A percentile compares a stretch with the other conserved stretches of the same genome.
Conservation (phyloP, 306 rosid genomes). For the Astragalus glycyphyllos region DNA sequence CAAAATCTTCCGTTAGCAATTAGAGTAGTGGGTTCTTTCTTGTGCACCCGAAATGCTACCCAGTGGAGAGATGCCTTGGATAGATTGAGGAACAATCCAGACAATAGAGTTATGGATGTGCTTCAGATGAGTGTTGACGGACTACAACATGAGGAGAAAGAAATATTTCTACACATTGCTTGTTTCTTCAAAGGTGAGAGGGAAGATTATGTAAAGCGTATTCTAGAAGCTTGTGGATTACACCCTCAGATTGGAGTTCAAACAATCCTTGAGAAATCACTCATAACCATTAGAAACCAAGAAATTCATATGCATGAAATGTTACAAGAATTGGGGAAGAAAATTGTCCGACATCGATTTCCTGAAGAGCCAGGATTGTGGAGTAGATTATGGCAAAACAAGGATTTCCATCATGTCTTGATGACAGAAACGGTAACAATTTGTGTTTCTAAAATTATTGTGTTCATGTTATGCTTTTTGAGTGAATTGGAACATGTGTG, state of each 20-base stretch:
- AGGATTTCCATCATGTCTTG: background rate
- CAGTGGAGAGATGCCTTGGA: conserved; percentile 37
- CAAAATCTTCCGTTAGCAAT: conserved; percentile 15
- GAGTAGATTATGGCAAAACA: conserved; percentile 34
- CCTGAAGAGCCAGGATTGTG: background rate
- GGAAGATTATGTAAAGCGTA: conserved; percentile 15
- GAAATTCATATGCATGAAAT: conserved; percentile 39
- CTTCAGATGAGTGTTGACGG: conserved; percentile 36
- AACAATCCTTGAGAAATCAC: conserved; percentile 7
- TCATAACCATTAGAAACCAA: conserved; percentile 4
- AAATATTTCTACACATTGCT: conserved; percentile 38
- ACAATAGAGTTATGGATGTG: conserved; percentile 13
- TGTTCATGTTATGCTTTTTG: too few relatives aligned
- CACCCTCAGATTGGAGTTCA: conserved; percentile 7
- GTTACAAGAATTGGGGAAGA: conserved; percentile 29
- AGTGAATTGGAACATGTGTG: too few relatives aligned
- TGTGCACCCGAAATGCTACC: conserved; percentile 16
- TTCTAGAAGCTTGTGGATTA: background rate
- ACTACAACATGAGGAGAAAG: background rate
- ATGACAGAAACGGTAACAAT: background rate
- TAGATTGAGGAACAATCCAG: conserved; percentile 13
- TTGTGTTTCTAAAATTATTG: background rate
- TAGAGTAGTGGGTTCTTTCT: conserved; percentile 30
- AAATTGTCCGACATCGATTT: background rate
- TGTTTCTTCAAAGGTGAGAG: conserved; percentile 32